phyloP scores from a whole-genome alignment of 805 yeast species.

The Lachancea nothofagi region DNA sequence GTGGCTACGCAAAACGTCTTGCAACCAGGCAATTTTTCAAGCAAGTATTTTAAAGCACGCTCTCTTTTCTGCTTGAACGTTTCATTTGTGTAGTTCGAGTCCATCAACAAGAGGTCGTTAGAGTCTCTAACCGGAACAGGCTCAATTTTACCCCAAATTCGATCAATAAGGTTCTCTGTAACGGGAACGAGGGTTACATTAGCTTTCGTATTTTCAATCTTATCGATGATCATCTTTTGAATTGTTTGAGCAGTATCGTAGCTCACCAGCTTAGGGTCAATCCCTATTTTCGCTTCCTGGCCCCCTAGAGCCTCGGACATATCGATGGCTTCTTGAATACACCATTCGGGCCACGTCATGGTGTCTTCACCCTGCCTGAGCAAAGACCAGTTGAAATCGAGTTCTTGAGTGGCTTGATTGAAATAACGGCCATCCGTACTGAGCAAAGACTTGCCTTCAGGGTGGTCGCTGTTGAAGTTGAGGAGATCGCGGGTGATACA shows the following conservation, averaged over 20 bases:
- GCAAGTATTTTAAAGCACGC: conserved; percentile 38
- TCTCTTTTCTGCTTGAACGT: conserved; percentile 50
- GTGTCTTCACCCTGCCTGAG: conserved; percentile 77
- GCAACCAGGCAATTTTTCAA: conserved; percentile 26
- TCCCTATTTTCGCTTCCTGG: conserved; percentile 55
- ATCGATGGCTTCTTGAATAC: conserved; percentile 48
- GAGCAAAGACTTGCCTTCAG: conserved; percentile 65
- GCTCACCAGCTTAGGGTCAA: conserved; percentile 74
- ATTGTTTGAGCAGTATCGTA: conserved; percentile 35
- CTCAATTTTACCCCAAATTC: conserved; percentile 67
- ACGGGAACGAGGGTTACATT: conserved; percentile 46
- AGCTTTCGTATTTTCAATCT: conserved; percentile 24
- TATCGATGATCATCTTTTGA: conserved; percentile 26
- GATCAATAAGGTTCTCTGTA: conserved; percentile 63
- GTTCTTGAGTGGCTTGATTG: conserved; percentile 79
- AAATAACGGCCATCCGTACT: conserved; percentile 95
- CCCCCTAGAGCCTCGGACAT: conserved; percentile 38
- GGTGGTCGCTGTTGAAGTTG: conserved; percentile 35
- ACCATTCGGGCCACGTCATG: conserved; percentile 78
- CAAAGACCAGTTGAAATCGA: conserved; percentile 73
- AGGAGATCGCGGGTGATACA: conserved; percentile 55
- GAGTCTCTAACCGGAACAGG: conserved; percentile 52
- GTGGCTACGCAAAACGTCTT: conserved; percentile 57
- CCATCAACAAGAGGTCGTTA: conserved; percentile 47
- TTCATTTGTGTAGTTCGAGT: conserved; percentile 59